These are phyloP conservation scores for Leccinellum luteum DNA, from an alignment of 768 basidiomycete genomes.

Conservation along the genomic window DNA sequence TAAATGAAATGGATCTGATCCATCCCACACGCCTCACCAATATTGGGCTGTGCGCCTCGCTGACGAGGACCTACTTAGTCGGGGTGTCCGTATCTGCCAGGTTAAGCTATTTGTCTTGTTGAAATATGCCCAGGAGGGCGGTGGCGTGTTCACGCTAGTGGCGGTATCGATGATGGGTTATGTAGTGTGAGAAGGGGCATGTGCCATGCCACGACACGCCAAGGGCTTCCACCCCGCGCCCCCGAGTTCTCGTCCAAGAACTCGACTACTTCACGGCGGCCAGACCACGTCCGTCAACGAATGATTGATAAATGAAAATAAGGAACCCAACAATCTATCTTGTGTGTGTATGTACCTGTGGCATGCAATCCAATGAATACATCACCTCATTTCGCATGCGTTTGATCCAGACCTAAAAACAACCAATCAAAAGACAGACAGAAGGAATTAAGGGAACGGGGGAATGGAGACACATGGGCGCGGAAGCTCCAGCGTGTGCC, in stretches of 20 bases:
- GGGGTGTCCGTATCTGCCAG: not conserved
- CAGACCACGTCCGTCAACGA: not conserved
- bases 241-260: not conserved
- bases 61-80: not conserved
- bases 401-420: not conserved
- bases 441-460: not conserved
- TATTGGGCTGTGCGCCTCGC: not conserved
- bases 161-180: not conserved
- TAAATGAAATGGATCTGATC: not conserved
- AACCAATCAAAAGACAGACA: not conserved
- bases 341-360: not conserved
- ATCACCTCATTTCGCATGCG: not conserved
- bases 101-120: not conserved
- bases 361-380: not conserved
- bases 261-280: not conserved
- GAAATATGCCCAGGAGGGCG: not conserved
- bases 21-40: not conserved
- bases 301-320: not conserved
- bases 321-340: not conserved
- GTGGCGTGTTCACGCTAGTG: not conserved
- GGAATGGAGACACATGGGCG: not conserved
- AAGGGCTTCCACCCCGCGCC: not conserved
- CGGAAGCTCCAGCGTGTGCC: not conserved
- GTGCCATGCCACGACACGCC: not conserved
- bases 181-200: not conserved